These are phyloP conservation scores for Capsella bursapastoris DNA, from an alignment of 345 rosid genomes.

Conservation along the genomic window DNA sequence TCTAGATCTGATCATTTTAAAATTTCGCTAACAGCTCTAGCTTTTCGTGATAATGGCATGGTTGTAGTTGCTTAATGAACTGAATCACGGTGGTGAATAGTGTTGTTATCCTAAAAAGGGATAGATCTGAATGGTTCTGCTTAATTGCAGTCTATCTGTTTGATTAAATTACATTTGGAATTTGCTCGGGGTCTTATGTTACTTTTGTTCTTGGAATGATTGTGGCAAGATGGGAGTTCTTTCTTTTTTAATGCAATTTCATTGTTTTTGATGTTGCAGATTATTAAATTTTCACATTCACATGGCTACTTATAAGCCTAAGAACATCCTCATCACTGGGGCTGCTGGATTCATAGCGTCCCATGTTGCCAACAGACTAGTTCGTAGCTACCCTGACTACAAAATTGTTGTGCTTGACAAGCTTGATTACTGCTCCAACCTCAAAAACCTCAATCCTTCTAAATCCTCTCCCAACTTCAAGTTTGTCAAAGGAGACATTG, in stretches of 20 bases:
- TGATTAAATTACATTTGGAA: conserved; percentile 21
- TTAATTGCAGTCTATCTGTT: conserved; percentile 17
- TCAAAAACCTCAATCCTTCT: conserved; percentile 73
- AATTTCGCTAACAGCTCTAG: background rate
- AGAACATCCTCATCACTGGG: conserved; percentile 86
- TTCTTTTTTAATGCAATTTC: background rate
- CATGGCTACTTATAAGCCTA: conserved; percentile 66
- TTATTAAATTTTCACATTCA: conserved; percentile 13
- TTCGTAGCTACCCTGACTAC: conserved; percentile 79
- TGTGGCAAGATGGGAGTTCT: background rate
- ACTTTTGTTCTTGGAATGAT: background rate
- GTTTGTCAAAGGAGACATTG: conserved; percentile 83
- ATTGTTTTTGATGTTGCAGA: conserved; percentile 21
- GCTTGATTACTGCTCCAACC: conserved; percentile 87
- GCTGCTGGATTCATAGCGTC: conserved; percentile 90
- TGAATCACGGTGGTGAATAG: background rate
- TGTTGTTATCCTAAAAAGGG: background rate
- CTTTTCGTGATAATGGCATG: conserved; percentile 18
- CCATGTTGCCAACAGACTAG: conserved; percentile 75
- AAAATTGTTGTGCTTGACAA: conserved; percentile 92
- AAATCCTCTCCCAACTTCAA: conserved; percentile 77
- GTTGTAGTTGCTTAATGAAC: background rate
- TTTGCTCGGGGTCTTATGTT: background rate
- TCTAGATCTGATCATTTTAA: conserved; percentile 31
- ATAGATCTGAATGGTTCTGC: conserved; percentile 21